Base-by-base conservation (phyloP, 768 basidiomycete genomes). In the Daedalea quercina region DNA sequence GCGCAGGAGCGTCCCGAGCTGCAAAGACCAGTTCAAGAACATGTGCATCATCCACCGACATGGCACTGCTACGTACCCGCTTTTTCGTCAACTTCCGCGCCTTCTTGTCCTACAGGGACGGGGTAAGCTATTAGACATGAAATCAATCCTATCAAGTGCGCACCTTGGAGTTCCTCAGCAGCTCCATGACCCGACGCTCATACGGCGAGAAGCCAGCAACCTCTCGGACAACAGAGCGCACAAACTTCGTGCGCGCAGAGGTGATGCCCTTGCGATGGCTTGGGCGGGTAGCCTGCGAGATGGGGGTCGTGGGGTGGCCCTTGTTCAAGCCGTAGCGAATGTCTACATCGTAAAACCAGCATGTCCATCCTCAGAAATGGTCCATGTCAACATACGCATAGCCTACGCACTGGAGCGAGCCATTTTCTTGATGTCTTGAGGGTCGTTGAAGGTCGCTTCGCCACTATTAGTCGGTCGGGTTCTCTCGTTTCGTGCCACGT, bases 71-170 rank as follows among this genome's bases (percentile, higher is more conserved):
- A 82, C 86, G 63, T 66, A 96, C 95, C 80, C 94, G 86, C 80
- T 95, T 97, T 86, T 99, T 99, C 63, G 94, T 94, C 79, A 98
- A 78, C 78, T 98, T 98, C 72, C 93, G 82, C 55, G 95, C 95
- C 76, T 95, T 97, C 85, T 99, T 99, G 73, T 99, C 95, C 93
- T 93, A 65, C 43, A 53, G 53, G 40, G 45, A 47, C 40, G 48
- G 28, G 9, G 48, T 20, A 40, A 40, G 15, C 22, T 26, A 47
- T 24, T n/a, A 37, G 34, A 37, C 35, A 17, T 23, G 25, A 34
- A 28, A 3, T 34, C 41, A 34, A 51, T 23, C 35, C 2, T 7
- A 23, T 48, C 26, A 44, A 25, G 23, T 42, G 69, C 85, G 61
- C 68, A 89, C 89, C 79, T 95, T 96, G 58, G 91, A 94, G 82